A percentile compares a stretch with the other conserved stretches of the same genome.
Evolutionary conservation across 2,329 filamentous ascomycete species (phyloP).

Genomic region (Penicillium italicum): DNA sequence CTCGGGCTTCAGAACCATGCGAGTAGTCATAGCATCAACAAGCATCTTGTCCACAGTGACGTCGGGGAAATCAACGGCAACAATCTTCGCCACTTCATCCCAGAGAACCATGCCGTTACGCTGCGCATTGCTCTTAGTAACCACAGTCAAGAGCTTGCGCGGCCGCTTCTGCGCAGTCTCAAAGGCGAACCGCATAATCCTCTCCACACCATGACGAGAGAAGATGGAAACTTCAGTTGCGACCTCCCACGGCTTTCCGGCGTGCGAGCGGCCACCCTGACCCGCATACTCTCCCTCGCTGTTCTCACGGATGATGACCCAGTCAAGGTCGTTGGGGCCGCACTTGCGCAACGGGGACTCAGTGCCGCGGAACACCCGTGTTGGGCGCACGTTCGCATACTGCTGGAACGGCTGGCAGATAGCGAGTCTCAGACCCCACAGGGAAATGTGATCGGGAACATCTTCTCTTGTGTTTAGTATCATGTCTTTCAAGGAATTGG

Average conservation of each 20-base stretch:
- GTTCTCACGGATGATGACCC: conserved; percentile 65
- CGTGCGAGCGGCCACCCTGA: conserved; percentile 60
- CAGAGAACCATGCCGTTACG: conserved; percentile 66
- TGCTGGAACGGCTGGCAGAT: conserved; percentile 66
- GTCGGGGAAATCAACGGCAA: conserved; percentile 57
- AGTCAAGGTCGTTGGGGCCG: conserved; percentile 59
- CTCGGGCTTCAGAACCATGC: conserved; percentile 60
- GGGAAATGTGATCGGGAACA: conserved; percentile 64
- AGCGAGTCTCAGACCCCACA: conserved; percentile 64
- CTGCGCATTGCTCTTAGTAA: conserved; percentile 65
- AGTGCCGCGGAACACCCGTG: conserved; percentile 59
- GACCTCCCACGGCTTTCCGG: conserved; percentile 56
- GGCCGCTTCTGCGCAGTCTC: conserved; percentile 56
- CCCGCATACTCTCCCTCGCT: conserved; percentile 65
- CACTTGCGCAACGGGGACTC: conserved; percentile 54
- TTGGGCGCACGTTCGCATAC: conserved; percentile 66
- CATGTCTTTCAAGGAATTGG: not conserved
- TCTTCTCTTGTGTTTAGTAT: conserved; percentile 32
- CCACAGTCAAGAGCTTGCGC: conserved; percentile 58
- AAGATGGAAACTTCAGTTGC: conserved; percentile 64
- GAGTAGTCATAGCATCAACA: conserved; percentile 63
- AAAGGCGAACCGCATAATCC: conserved; percentile 62
- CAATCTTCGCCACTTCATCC: conserved; percentile 58
- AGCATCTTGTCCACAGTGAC: conserved; percentile 63
- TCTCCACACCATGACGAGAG: conserved; percentile 56